Evolutionary conservation across 2,329 filamentous ascomycete genomes (phyloP).

Genomic region (Grosmannia penicillata): DNA sequence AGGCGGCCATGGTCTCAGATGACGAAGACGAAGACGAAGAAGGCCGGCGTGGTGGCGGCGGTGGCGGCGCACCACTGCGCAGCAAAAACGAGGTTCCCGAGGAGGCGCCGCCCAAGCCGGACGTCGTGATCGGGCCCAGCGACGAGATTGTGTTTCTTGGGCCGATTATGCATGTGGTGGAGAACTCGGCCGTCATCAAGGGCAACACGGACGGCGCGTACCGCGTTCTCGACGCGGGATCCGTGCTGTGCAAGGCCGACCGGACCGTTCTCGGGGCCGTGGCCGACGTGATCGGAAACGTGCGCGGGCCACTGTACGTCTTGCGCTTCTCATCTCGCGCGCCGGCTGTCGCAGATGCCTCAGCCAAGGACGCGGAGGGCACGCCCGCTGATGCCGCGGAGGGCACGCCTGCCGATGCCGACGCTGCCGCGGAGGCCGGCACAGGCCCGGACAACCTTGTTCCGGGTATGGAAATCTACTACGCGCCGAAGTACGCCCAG

Average conservation of each 20-base stretch:
- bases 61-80: constrained; percentile 38
- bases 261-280: constrained; percentile 66
- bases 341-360: background rate
- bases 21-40: constrained; percentile 16
- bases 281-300: constrained; percentile 73
- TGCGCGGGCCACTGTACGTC: constrained; percentile 75
- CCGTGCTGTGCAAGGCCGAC: constrained; percentile 65
- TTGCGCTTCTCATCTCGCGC: constrained; percentile 48
- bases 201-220: constrained; percentile 68
- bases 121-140: constrained; percentile 60
- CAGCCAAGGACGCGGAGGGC: background rate
- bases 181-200: constrained; percentile 64
- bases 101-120: constrained; percentile 54
- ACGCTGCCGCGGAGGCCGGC: constrained; percentile 17
- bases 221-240: constrained; percentile 70
- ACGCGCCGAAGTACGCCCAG: constrained; percentile 61
- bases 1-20: constrained; percentile 46
- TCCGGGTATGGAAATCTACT: constrained; percentile 61
- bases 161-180: constrained; percentile 59
- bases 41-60: constrained; percentile 15
- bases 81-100: constrained; percentile 70
- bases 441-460: constrained; percentile 51
- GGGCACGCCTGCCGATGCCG: no score
- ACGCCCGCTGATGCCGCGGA: background rate
- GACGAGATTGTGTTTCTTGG: constrained; percentile 69